Evolutionary conservation across 805 yeast genomes (phyloP), one percentile per base, ranked within the genome.

Genomic region (Kodamaea fukazawae): DNA sequence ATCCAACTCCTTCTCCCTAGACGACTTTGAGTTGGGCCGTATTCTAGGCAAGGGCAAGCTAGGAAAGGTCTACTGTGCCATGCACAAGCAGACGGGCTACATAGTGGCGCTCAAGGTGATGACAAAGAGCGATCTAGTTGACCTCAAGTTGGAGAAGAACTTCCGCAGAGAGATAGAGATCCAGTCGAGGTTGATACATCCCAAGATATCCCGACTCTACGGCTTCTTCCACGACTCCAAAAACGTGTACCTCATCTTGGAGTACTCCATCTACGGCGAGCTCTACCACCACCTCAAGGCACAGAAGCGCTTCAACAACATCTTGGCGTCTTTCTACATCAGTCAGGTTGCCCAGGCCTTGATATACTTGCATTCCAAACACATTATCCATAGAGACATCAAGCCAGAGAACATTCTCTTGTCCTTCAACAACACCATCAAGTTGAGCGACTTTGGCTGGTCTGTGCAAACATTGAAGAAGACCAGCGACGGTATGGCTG

Each of bases 361-460:
- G 34, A 61, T 70, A 7, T 86, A 89, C 54, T 67, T 93, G 47
- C 98, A 91, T 60, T 65, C 75, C 26, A 86, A 83, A 51, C 79
- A 83, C 48, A 80, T 93, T 32, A 85, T 91, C 18, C 99, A 91
- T 56, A 73, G 98, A 44, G 99, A 91, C 57, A 78, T 91, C 48
- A 91, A 91, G 60, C 98, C 98, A 0, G 98, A 93, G 57, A 91
- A 91, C 53, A 85, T 91, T 36, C 63, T 91, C 31, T 66, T 91
- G 8, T 87, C 88, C 5, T 74, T 81, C 44, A 79, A 86, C 54
- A 86, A 89, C 47, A 76, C 76, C 16, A 72, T 91, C 40, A 91
- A 90, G 58, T 72, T 91, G 28, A 83, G 96, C 13, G 99, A 91
- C 63, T 91, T 93, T 58, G 99, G 99, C 10, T 91, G 97, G 97